Evolutionary conservation across 768 basidiomycete genomes (phyloP).

Genomic region (Asterophora parasitica): DNA sequence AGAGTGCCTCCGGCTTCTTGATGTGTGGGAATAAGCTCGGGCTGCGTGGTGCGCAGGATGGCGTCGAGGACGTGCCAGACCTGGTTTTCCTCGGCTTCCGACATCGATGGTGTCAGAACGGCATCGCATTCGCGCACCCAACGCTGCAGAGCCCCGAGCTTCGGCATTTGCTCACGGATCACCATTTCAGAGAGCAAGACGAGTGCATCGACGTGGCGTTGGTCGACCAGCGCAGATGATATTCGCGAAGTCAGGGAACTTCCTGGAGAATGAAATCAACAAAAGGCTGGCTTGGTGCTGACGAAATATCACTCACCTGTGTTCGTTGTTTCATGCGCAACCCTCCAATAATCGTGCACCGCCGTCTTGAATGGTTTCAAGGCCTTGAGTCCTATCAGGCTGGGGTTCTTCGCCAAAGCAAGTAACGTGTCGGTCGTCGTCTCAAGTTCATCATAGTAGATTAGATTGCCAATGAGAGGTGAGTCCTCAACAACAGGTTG

Average conservation of each 20-base stretch:
- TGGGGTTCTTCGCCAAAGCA: conserved; percentile 26
- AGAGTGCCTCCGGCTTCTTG: conserved; percentile 17
- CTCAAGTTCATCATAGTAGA: conserved; percentile 33
- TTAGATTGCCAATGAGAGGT: conserved; percentile 25
- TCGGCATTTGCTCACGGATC: conserved; percentile 39
- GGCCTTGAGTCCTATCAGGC: conserved; percentile 26
- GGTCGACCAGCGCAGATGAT: conserved; percentile 38
- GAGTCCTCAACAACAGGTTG: neutral
- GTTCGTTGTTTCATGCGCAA: conserved; percentile 26
- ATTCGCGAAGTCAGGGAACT: conserved; percentile 33
- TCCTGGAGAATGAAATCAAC: conserved; percentile 16
- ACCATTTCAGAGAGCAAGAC: conserved; percentile 51
- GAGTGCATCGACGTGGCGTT: conserved; percentile 42
- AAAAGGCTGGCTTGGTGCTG: neutral
- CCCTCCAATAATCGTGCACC: conserved; percentile 35
- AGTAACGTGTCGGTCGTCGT: conserved; percentile 32
- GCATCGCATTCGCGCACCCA: conserved; percentile 59
- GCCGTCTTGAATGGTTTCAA: conserved; percentile 34
- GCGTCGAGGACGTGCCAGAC: conserved; percentile 45
- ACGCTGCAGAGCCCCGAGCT: conserved; percentile 49
- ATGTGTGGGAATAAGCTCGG: conserved; percentile 25
- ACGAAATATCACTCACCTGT: conserved; percentile 22
- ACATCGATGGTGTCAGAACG: conserved; percentile 35
- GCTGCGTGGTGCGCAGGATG: conserved; percentile 42
- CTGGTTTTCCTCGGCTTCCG: conserved; percentile 34